Evolutionary conservation across 1,284 basidiomycete species (phyloP).

Genomic region (Meira miltonrushii): DNA sequence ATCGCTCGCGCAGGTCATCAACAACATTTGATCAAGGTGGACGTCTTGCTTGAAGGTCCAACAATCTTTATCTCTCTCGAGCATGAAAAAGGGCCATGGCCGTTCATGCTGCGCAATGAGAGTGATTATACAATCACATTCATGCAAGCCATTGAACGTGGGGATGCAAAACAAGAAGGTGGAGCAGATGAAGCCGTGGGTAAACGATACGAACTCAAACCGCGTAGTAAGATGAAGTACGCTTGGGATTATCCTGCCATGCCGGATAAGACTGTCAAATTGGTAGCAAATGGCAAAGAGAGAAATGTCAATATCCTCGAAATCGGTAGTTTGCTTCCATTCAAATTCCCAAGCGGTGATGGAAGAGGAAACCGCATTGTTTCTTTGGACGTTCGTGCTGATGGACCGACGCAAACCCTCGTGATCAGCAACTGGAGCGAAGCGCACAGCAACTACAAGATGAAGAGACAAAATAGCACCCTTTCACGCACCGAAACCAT

Average conservation of each 20-base stretch:
- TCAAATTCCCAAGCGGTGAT: constrained; percentile 62
- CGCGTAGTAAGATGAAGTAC: constrained; percentile 65
- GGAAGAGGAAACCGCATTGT: constrained; percentile 60
- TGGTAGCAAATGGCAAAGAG: constrained; percentile 64
- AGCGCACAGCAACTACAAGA: constrained; percentile 83
- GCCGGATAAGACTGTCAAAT: constrained; percentile 71
- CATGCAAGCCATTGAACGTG: constrained; percentile 59
- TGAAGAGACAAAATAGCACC: constrained; percentile 60
- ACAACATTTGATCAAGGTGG: constrained; percentile 68
- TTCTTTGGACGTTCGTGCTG: constrained; percentile 88
- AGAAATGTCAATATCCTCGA: constrained; percentile 87
- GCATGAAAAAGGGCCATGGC: constrained; percentile 69
- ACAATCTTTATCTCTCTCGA: constrained; percentile 80
- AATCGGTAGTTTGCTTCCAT: constrained; percentile 86
- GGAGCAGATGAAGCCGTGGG: constrained; percentile 26
- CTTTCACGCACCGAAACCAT: constrained; percentile 68
- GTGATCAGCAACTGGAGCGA: constrained; percentile 82
- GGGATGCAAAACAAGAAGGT: constrained; percentile 4
- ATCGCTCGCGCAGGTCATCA: constrained; percentile 53
- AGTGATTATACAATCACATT: constrained; percentile 70
- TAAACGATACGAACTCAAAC: constrained; percentile 59
- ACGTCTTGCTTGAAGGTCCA: constrained; percentile 78
- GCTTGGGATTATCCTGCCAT: constrained; percentile 93
- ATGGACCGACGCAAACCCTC: constrained; percentile 78
- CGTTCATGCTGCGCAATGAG: constrained; percentile 84